These are phyloP conservation scores for Pseudopithomyces chartarum DNA, from an alignment of 2,329 filamentous ascomycete species.

Conservation along the genomic window DNA sequence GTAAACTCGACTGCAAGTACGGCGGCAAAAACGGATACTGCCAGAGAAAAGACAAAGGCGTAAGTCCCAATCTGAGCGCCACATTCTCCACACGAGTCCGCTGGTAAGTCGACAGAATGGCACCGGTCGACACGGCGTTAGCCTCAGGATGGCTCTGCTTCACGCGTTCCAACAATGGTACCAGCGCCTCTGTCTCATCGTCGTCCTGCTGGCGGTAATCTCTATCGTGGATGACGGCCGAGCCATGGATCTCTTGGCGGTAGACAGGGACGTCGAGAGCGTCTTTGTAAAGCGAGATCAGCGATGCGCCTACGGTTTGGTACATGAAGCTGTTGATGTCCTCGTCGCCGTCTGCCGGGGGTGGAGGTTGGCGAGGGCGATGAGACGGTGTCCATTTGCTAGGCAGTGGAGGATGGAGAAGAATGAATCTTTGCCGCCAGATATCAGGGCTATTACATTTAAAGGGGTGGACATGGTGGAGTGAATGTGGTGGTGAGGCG, in stretches of 20 bases:
- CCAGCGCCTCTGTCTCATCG: constrained; percentile 89
- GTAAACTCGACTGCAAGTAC: constrained; percentile 56
- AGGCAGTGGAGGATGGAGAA: constrained; percentile 91
- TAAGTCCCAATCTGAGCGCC: constrained; percentile 79
- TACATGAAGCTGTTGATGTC: constrained; percentile 99
- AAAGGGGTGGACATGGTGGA: constrained; percentile 15
- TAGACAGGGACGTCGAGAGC: constrained; percentile 85
- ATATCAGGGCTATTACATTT: constrained; percentile 85
- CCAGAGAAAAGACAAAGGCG: constrained; percentile 88
- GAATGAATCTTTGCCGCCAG: constrained; percentile 96
- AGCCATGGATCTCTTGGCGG: constrained; percentile 75
- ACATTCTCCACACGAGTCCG: constrained; percentile 94
- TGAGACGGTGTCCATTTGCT: constrained; percentile 79
- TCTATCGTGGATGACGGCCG: constrained; percentile 70
- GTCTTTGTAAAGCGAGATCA: constrained; percentile 82
- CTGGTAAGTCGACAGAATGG: constrained; percentile 94
- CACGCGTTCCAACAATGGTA: constrained; percentile 73
- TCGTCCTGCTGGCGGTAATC: constrained; percentile 63
- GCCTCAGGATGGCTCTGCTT: constrained; percentile 73
- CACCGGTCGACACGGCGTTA: constrained; percentile 87
- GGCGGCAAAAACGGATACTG: constrained; percentile 78
- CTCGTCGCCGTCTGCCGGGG: constrained; percentile 59
- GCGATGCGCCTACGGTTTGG: constrained; percentile 89
- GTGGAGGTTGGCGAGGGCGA: constrained; percentile 88
- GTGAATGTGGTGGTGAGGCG: constrained; percentile 17